Evolutionary conservation across 2,329 filamentous ascomycete species (phyloP).

Genomic region (Thermoascus crustaceus): DNA sequence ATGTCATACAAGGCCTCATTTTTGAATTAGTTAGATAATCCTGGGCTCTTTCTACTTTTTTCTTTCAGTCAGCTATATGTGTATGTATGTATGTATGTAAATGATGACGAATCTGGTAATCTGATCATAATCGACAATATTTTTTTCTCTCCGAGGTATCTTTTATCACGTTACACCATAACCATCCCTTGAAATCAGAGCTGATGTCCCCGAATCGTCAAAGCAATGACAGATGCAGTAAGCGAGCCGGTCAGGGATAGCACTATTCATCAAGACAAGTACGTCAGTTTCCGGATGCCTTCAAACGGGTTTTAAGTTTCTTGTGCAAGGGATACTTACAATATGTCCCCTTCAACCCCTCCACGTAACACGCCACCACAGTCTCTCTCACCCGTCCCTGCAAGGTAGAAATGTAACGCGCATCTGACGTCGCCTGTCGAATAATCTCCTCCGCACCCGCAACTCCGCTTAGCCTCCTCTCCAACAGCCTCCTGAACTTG

Average conservation of each 20-base stretch:
- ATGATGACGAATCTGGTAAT: too few species aligned
- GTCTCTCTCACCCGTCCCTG: conserved; percentile 17
- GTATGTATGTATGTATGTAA: too few species aligned
- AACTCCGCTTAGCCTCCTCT: conserved; percentile 21
- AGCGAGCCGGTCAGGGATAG: conserved; percentile 6
- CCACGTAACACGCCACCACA: conserved; percentile 21
- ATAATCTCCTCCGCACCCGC: conserved; percentile 24
- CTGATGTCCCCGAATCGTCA: conserved; percentile 5
- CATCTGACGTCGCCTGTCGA: conserved; percentile 30
- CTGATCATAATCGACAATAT: too few species aligned
- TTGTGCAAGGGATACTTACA: conserved; percentile 10
- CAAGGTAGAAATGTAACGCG: conserved; percentile 31
- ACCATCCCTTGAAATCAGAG: too few species aligned
- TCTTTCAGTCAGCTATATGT: too few species aligned
- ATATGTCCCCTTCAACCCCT: conserved; percentile 21
- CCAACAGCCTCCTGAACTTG: conserved; percentile 26
- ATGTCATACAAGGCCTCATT: too few species aligned
- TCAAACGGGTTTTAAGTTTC: too few species aligned
- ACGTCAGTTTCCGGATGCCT: too few species aligned
- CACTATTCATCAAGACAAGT: conserved; percentile 2
- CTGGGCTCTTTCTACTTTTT: too few species aligned
- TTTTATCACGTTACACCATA: too few species aligned
- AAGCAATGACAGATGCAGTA: conserved; percentile 4
- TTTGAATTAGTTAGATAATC: too few species aligned
- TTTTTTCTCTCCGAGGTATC: too few species aligned